Evolutionary conservation across 2,329 filamentous ascomycete genomes (phyloP).

Genomic region (Myriosclerotinia scirpicola): DNA sequence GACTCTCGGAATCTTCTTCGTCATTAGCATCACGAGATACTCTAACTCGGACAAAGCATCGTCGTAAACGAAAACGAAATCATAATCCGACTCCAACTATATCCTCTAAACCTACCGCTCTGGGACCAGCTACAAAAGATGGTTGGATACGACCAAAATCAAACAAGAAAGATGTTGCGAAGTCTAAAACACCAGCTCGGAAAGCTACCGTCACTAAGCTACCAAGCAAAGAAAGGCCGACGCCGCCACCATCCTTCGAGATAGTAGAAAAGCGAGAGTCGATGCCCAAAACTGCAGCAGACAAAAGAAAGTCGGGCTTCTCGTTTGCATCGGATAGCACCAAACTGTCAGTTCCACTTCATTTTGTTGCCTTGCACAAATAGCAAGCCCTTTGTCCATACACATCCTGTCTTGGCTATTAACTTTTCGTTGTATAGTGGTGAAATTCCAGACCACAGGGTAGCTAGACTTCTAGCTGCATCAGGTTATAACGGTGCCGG

Average conservation of each 20-base stretch:
- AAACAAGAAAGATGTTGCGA: constrained; percentile 1
- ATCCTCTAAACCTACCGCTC: constrained; percentile 23
- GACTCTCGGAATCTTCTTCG: constrained; percentile 38
- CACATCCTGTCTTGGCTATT: not conserved
- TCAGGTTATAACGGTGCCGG: not conserved
- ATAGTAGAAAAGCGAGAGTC: not conserved
- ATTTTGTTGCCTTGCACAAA: no score
- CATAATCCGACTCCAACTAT: not conserved
- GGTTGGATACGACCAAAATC: constrained; percentile 32
- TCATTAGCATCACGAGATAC: not conserved
- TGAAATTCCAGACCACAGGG: not conserved
- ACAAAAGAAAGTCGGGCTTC: constrained; percentile 38
- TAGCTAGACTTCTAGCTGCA: not conserved
- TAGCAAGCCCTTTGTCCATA: not conserved
- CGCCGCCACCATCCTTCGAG: not conserved
- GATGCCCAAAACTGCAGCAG: constrained; percentile 1
- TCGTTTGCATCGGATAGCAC: constrained; percentile 48
- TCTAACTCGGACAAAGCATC: not conserved
- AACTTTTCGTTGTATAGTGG: not conserved
- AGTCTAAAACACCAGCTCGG: constrained; percentile 11
- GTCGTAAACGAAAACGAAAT: not conserved
- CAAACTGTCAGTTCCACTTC: constrained; percentile 39
- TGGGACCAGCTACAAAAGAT: constrained; percentile 32
- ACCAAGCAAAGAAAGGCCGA: not conserved
- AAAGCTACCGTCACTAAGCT: not conserved